Evolutionary conservation across 208 protist species (phyloP).

Genomic region (Acanthamoeba lugdunensis): DNA sequence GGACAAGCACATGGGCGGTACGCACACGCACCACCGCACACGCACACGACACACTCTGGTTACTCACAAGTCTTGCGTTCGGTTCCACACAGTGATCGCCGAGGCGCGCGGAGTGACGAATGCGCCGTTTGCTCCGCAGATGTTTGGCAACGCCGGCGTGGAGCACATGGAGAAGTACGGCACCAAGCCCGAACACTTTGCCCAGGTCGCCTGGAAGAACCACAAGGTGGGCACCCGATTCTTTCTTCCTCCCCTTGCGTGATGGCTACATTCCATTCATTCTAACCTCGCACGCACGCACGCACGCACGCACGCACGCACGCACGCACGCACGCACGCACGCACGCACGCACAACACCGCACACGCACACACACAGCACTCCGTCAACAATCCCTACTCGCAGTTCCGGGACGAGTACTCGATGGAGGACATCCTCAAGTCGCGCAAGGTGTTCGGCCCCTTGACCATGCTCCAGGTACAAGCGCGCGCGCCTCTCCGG

Average conservation of each 20-base stretch:
- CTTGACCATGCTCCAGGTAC: slow-evolving; percentile 76
- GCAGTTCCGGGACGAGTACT: slow-evolving; percentile 81
- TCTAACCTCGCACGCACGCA: too few relatives aligned
- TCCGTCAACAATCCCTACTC: slow-evolving; percentile 80
- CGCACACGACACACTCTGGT: background rate
- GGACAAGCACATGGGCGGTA: slow-evolving; percentile 76
- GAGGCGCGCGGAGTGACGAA: slow-evolving; percentile 55
- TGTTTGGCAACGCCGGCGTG: slow-evolving; percentile 78
- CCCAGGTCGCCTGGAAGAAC: slow-evolving; percentile 82
- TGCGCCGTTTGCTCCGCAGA: slow-evolving; percentile 72
- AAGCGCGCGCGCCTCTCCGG: background rate
- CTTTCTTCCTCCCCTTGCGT: background rate
- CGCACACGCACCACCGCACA: too few relatives aligned
- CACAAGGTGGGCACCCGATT: slow-evolving; percentile 69
- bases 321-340: too few relatives aligned
- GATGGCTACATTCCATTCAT: background rate
- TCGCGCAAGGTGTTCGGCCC: slow-evolving; percentile 40
- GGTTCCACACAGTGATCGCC: slow-evolving; percentile 57
- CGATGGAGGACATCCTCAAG: slow-evolving; percentile 75
- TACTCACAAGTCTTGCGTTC: background rate
- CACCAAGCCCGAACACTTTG: slow-evolving; percentile 78
- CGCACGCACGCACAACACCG: too few relatives aligned
- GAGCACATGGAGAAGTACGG: slow-evolving; percentile 83
- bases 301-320: too few relatives aligned
- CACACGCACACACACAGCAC: slow-evolving; percentile 62